Evolutionary conservation across 2,329 filamentous ascomycete species (phyloP), one percentile per base, ranked within the genome.

Genomic region (Trichoderma sp.): DNA sequence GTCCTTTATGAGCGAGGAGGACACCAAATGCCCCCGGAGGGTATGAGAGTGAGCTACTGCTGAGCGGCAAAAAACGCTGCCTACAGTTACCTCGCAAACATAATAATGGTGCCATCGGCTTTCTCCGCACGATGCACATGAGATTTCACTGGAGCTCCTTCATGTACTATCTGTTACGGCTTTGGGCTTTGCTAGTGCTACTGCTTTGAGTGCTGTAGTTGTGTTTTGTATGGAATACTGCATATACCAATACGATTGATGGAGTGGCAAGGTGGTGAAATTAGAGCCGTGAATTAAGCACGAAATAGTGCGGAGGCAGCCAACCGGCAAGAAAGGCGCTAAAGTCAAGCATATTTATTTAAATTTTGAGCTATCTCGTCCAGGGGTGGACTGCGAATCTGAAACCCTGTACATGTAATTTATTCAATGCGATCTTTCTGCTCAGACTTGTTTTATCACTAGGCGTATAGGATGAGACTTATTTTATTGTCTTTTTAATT

Each of bases 1-100:
- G 37, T n/a, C n/a, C 37, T n/a, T 8, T 10, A 57, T 47, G 14
- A 49, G 40, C 37, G 55, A 4, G 53, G 27, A 56, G 78, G 77
- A 56, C 74, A 77, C n/a, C 5, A 58, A 24, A 43, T 57, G 13
- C 53, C 47, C 52, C 33, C 24, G 8, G 31, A 33, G 31, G n/a
- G n/a, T 10, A 47, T n/a, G 49, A 21, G 40, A 40, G 29, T 21
- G 49, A 56, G 61, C 33, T 19, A 29, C 33, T 13, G 14, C 33
- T 49, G 53, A 66, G 29, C 33, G 62, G 62, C 37, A 29, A 43
- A 53, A 21, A 14, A 53, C 19, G 47, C 53, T 49, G 62, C 37
- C 62, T 21, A 47, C 27, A 66, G 62, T n/a, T 66, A 19, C 13
- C 47, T 66, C 37, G 37, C 47, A 31, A 58, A 27, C 53, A 66